A percentile compares a stretch with the other conserved stretches of the same genome.
Conservation (phyloP, 306 rosid species). For the Acacia confusa region DNA sequence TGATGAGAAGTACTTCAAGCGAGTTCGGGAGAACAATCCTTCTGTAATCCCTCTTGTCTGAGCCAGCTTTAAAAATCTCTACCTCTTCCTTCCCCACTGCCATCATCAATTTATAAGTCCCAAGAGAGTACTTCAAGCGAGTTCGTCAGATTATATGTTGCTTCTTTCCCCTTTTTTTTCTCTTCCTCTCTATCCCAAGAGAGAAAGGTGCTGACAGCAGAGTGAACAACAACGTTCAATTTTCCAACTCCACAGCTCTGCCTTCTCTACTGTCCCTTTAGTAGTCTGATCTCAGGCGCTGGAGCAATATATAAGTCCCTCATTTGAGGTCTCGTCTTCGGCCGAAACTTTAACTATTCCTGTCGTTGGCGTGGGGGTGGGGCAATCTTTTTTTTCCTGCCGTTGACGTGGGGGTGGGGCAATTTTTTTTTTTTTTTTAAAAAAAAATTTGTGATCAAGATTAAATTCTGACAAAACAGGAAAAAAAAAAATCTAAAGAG, state of each 20-base stretch:
- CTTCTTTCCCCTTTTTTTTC: background rate
- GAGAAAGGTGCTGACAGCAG: background rate
- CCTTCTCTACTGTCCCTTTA: background rate
- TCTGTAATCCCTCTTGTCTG: conserved; percentile 73
- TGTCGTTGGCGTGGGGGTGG: background rate
- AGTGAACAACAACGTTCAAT: background rate
- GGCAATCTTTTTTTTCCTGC: no score
- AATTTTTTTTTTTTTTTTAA: no score
- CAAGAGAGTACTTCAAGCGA: no score
- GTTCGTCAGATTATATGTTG: no score
- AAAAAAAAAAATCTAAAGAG: no score
- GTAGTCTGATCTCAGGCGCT: background rate
- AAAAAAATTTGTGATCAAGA: no score
- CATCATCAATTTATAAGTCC: conserved; percentile 38
- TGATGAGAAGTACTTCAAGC: conserved; percentile 75
- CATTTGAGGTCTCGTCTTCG: background rate
- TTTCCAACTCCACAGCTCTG: background rate
- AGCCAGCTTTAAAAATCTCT: conserved; percentile 68
- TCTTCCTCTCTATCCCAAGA: background rate
- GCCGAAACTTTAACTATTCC: no score
- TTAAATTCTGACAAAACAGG: no score
- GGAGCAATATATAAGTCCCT: background rate
- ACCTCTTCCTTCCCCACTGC: conserved; percentile 54
- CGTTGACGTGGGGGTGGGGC: no score
- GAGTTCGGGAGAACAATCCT: conserved; percentile 73